Conservation (phyloP, 2,329 filamentous ascomycete species). For the Fusarium graminum region DNA sequence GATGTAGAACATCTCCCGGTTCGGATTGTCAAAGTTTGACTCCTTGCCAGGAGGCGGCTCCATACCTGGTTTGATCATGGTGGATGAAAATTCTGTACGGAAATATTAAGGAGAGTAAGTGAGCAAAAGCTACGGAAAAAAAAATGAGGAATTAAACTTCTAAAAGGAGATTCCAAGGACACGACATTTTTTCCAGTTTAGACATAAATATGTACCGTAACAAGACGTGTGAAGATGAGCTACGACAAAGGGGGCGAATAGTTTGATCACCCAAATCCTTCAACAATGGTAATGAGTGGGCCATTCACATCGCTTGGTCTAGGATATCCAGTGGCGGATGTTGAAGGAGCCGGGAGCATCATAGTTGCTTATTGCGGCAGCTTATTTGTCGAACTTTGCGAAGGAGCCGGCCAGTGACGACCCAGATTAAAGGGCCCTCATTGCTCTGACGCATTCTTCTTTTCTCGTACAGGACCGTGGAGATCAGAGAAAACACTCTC, state of each 20-base stretch:
- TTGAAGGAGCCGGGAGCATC: background rate
- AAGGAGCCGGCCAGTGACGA: background rate
- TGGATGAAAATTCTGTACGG: background rate
- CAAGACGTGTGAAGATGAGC: background rate
- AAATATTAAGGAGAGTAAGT: background rate
- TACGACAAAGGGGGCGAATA: background rate
- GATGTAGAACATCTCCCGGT: slow-evolving; percentile 33
- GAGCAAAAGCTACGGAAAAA: background rate
- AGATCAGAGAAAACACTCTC: background rate
- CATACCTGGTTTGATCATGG: slow-evolving; percentile 31
- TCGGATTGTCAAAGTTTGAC: slow-evolving; percentile 28
- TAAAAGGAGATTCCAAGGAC: background rate
- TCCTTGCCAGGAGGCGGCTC: slow-evolving; percentile 25
- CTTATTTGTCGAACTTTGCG: background rate
- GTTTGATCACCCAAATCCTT: background rate
- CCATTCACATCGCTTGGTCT: background rate
- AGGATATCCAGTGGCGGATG: background rate
- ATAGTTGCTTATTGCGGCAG: background rate
- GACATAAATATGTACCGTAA: slow-evolving; percentile 3
- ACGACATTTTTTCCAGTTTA: background rate
- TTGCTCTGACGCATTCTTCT: background rate
- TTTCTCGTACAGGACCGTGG: background rate
- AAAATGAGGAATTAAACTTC: background rate
- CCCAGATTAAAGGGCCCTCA: background rate
- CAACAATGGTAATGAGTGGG: background rate